Base-by-base conservation (phyloP, 495 filamentous ascomycete genomes). In the Tuber indicum region DNA sequence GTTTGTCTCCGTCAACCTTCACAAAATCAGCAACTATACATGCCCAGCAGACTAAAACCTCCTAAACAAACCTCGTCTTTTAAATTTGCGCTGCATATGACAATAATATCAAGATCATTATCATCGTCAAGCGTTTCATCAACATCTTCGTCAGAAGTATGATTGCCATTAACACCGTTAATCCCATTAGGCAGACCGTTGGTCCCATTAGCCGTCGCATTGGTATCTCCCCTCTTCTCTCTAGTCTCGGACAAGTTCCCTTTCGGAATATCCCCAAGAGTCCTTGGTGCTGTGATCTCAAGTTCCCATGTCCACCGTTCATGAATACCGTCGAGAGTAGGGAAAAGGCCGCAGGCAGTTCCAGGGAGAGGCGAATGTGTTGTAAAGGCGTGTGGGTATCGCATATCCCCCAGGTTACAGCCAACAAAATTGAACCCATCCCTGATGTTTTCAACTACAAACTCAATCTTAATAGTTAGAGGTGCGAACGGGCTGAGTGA, bases 381-480 rank as follows among this genome's bases (percentile, higher is more conserved):
- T 0, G 96, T 95, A 83, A 94, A 99, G 1, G 92, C 91, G 84
- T 98, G 94, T 0, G 96, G 94, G 82, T 94, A 98, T 77, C 94
- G 88, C 71, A 85, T 82, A 81, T 98, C 94, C 23, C 89, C 90
- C 71, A 90, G 89, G 71, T 92, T 90, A 45, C 93, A 87, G 2
- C 96, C 96, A 41, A 96, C 92, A 84, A 97, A 98, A 49, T 96
- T 93, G 72, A 98, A 84, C 32, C 94, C 96, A 84, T 98, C 96
- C 45, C 92, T 87, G 76, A 94, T 89, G 62, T 88, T 87, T 74
- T 90, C 90, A 10, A 93, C 88, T 21, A 86, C 84, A 81, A 96
- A 99, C 74, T 94, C 91, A 76, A 98, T 92, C 62, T 85, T 84
- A 32, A 93, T 82, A 26, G 83, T 87, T 39, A 93, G 77, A 36